Percentiles rank a stretch among this genome's conserved stretches.
phyloP scores from a whole-genome alignment of 768 basidiomycete genomes.

The Serendipita vermifera region DNA sequence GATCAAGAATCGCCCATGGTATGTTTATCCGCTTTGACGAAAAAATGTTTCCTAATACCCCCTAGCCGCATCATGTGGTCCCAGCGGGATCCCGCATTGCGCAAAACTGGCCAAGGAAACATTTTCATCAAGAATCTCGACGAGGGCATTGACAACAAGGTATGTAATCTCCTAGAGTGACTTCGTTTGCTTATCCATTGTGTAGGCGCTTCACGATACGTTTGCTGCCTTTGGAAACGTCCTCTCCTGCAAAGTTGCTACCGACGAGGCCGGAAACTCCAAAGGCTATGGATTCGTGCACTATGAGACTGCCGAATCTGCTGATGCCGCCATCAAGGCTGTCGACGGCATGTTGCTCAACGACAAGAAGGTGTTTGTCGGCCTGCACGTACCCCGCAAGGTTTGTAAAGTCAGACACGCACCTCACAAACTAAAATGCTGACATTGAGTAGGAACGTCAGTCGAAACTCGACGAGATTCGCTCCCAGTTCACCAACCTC shows the following conservation, averaged over 20 bases:
- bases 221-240: constrained; percentile 99
- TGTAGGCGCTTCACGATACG: constrained; percentile 93
- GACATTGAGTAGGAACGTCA: constrained; percentile 60
- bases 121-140: constrained; percentile 99
- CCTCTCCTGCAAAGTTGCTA: constrained; percentile 97
- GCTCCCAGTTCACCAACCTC: constrained; percentile 92
- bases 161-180: constrained; percentile 19
- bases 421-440: background rate
- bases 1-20: constrained; percentile 97
- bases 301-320: constrained; percentile 95
- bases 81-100: constrained; percentile 96
- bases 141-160: constrained; percentile 96
- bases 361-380: constrained; percentile 99
- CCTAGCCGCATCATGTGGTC: constrained; percentile 99
- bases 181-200: background rate
- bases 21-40: constrained; percentile 16
- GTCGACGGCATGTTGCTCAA: constrained; percentile 99
- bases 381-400: constrained; percentile 95
- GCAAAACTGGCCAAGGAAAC: constrained; percentile 99
- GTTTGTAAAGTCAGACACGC: constrained; percentile 28
- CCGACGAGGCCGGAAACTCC: constrained; percentile 87
- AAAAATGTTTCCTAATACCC: background rate
- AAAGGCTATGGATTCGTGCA: constrained; percentile 99
- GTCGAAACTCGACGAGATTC: constrained; percentile 97
- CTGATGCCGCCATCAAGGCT: constrained; percentile 90